Percentiles rank a stretch among this genome's conserved stretches.
These are phyloP conservation scores for Cladosporium sp. DNA, from an alignment of 2,329 filamentous ascomycete genomes.

Conservation along the genomic window DNA sequence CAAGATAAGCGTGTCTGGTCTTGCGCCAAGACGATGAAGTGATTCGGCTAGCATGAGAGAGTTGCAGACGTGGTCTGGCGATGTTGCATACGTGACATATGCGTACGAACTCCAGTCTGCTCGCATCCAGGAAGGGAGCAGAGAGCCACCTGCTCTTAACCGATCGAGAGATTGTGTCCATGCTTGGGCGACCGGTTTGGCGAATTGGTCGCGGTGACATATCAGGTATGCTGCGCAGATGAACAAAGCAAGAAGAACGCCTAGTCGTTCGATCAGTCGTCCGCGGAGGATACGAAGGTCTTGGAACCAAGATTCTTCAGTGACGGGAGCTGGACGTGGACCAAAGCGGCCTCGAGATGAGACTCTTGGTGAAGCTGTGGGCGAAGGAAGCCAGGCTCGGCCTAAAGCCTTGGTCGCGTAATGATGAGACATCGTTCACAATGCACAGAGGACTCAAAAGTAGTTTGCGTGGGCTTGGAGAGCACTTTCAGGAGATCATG, in stretches of 20 bases:
- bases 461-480: not conserved
- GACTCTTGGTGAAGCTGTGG: not conserved
- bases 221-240: not conserved
- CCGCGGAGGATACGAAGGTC: conserved; percentile 8
- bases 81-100: conserved; percentile 43
- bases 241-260: not conserved
- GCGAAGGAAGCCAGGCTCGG: conserved; percentile 10
- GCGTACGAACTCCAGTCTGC: conserved; percentile 38
- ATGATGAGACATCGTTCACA: conserved; percentile 5
- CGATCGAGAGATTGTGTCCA: not conserved
- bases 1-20: conserved; percentile 44
- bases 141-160: not conserved
- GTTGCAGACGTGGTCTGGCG: conserved; percentile 42
- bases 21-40: conserved; percentile 38
- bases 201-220: conserved; percentile 3
- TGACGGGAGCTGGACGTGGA: not conserved
- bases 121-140: not conserved
- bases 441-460: not conserved
- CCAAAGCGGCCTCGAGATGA: conserved; percentile 5
- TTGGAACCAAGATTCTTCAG: not conserved
- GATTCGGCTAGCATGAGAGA: conserved; percentile 43
- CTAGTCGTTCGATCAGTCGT: conserved; percentile 6
- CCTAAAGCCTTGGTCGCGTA: conserved; percentile 14
- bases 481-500: no score
- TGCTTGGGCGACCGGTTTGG: not conserved